phyloP scores from a whole-genome alignment of 257 asterid species.

The Lithospermum erythrorhizon region DNA sequence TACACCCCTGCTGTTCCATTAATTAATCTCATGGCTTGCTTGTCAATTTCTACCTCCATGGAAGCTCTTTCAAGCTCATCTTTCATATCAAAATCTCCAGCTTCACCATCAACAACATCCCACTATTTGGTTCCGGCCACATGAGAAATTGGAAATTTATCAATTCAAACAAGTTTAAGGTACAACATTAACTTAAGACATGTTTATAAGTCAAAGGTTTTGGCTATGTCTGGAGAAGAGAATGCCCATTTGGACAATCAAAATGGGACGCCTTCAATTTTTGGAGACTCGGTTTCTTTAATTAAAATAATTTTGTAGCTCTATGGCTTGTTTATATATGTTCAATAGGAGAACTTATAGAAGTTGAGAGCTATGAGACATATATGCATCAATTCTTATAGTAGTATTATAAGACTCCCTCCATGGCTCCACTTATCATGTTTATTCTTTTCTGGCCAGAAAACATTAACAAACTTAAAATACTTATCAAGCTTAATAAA shows the following conservation, averaged over 20 bases:
- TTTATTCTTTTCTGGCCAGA: too few relatives aligned
- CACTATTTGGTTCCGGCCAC: constrained; percentile 8
- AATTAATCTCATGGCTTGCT: constrained; percentile 15
- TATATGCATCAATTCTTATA: too few relatives aligned
- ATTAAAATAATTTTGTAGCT: too few relatives aligned
- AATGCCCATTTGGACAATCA: constrained; percentile 18
- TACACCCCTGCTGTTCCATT: too few relatives aligned
- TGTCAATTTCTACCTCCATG: constrained; percentile 27
- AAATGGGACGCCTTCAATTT: constrained; percentile 24
- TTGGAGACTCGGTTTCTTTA: constrained; percentile 23
- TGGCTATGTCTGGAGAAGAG: constrained; percentile 26
- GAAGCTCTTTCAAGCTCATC: constrained; percentile 47
- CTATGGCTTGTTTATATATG: too few relatives aligned
- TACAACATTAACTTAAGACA: constrained; percentile 18
- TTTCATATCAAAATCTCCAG: constrained; percentile 23
- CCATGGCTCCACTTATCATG: too few relatives aligned
- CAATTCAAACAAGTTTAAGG: constrained; percentile 13
- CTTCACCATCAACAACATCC: neutral
- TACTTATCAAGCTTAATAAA: too few relatives aligned
- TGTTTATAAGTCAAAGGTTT: constrained; percentile 25
- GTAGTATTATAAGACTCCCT: too few relatives aligned
- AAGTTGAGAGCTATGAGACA: too few relatives aligned
- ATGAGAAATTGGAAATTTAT: constrained; percentile 9
- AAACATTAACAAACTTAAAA: too few relatives aligned
- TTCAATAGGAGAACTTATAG: too few relatives aligned